Evolutionary conservation across 352 stramenopile genomes (phyloP), one percentile per base, ranked within the genome.

Genomic region (Aphanomyces invadans): DNA sequence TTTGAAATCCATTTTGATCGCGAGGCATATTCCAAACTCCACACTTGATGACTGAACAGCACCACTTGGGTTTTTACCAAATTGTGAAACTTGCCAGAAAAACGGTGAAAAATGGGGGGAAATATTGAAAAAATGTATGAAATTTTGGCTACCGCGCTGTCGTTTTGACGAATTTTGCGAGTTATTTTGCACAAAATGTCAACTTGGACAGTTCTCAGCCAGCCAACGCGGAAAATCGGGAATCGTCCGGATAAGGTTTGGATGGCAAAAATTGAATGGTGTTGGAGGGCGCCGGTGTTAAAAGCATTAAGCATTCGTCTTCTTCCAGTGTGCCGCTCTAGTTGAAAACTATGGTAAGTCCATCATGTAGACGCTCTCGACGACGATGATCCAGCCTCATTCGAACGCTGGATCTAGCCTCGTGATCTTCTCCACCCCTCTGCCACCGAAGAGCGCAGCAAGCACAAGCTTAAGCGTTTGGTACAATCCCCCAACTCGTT

Each of bases 391-490:
- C 31, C n/a, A n/a, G n/a, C 28, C 57, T 32, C 61, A 77, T 71
- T 72, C 70, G 10, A 15, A 21, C 59, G 29, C 4, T n/a, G 46
- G 23, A 53, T 62, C 9, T 61, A 93, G 84, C 69, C 82, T 71
- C 80, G 84, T 88, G 97, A 99, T 89, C 92, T 99, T 79, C 82
- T 99, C 75, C 86, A 99, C 88, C 97, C 97, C 54, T 88, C 89
- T 71, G 80, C 93, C 68, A 93, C 95, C 70, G 80, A 96, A 49
- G 96, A 99, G 87, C 90, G 90, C 74, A 87, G 82, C 72, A 98
- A 98, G 79, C 97, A 99, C 95, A 99, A 99, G 95, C 90, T 99
- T 69, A 99, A 99, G 79, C 90, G 97, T 74, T 89, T 99, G 73
- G 96, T 99, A 79, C 97, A 99, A 87, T 90, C 87, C 69, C 97